phyloP scores from a whole-genome alignment of 2,329 filamentous ascomycete genomes.

The Plectosphaerella cucumerina region DNA sequence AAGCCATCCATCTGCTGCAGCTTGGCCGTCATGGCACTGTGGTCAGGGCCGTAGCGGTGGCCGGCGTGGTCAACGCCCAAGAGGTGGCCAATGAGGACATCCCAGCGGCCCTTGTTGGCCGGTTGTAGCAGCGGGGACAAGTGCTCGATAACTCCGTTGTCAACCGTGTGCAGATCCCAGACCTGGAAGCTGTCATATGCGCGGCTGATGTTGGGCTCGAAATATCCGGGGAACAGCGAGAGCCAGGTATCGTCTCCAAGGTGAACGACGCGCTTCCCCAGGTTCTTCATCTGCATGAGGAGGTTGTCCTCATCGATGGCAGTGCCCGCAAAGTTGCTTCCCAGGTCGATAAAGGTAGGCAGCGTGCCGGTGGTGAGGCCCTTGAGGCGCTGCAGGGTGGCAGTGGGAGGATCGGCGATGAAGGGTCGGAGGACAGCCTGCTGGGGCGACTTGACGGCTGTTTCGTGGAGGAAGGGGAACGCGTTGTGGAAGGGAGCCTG shows the following conservation, averaged over 20 bases:
- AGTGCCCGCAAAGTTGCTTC: slow-evolving; percentile 91
- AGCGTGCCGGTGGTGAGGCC: slow-evolving; percentile 92
- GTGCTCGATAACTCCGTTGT: slow-evolving; percentile 90
- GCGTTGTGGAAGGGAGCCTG: slow-evolving; percentile 73
- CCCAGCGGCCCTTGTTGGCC: slow-evolving; percentile 69
- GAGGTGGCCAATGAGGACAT: slow-evolving; percentile 91
- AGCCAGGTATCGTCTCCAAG: slow-evolving; percentile 99
- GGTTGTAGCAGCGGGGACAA: slow-evolving; percentile 76
- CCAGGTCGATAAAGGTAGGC: slow-evolving; percentile 89
- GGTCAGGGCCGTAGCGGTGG: slow-evolving; percentile 90
- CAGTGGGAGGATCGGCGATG: slow-evolving; percentile 93
- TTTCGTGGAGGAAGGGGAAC: slow-evolving; percentile 82
- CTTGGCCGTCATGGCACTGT: slow-evolving; percentile 87
- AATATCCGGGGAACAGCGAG: slow-evolving; percentile 87
- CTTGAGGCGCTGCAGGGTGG: slow-evolving; percentile 88
- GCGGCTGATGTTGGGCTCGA: slow-evolving; percentile 78
- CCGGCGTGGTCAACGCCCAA: slow-evolving; percentile 96
- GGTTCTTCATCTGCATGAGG: slow-evolving; percentile 61
- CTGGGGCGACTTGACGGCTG: slow-evolving; percentile 65
- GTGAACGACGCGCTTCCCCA: slow-evolving; percentile 76
- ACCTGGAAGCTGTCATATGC: slow-evolving; percentile 98
- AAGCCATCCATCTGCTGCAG: slow-evolving; percentile 86
- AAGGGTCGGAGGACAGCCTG: slow-evolving; percentile 91
- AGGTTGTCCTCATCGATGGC: slow-evolving; percentile 91
- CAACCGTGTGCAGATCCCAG: slow-evolving; percentile 94